Evolutionary conservation across 306 rosid species (phyloP).

Genomic region (Benincasa hispida): DNA sequence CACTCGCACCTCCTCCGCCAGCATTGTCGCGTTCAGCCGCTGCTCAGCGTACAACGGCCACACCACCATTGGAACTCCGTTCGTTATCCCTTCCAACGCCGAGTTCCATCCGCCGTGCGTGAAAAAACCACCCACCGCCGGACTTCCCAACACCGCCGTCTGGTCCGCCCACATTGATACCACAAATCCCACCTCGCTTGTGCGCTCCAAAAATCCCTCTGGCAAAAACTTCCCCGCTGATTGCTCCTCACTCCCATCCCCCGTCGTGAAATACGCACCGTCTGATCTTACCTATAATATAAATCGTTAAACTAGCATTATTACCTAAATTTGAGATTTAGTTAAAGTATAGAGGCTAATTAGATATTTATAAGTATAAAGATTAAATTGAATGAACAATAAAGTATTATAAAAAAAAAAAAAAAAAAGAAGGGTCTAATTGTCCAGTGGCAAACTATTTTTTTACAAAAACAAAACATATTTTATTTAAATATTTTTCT

Average conservation of each 20-base stretch:
- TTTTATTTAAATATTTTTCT: too few relatives aligned
- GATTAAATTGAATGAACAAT: too few relatives aligned
- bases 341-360: too few relatives aligned
- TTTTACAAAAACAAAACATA: too few relatives aligned
- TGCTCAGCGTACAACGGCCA: slow-evolving; percentile 55
- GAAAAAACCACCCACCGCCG: slow-evolving; percentile 25
- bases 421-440: too few relatives aligned
- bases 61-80: slow-evolving; percentile 31
- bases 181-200: slow-evolving; percentile 11
- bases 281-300: background rate
- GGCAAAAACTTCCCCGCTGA: slow-evolving; percentile 12
- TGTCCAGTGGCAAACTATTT: too few relatives aligned
- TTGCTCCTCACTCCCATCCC: background rate
- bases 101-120: slow-evolving; percentile 47
- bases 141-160: slow-evolving; percentile 17
- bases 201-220: slow-evolving; percentile 28
- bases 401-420: too few relatives aligned
- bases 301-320: too few relatives aligned
- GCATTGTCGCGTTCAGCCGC: slow-evolving; percentile 28
- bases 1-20: slow-evolving; percentile 25
- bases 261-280: slow-evolving; percentile 13
- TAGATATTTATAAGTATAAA: too few relatives aligned
- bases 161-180: slow-evolving; percentile 35
- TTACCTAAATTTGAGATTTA: too few relatives aligned
- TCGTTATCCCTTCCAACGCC: slow-evolving; percentile 22